Evolutionary conservation across 2,329 filamentous ascomycete genomes (phyloP), one percentile per base, ranked within the genome.

Genomic region (Plenodomus lindquistii): DNA sequence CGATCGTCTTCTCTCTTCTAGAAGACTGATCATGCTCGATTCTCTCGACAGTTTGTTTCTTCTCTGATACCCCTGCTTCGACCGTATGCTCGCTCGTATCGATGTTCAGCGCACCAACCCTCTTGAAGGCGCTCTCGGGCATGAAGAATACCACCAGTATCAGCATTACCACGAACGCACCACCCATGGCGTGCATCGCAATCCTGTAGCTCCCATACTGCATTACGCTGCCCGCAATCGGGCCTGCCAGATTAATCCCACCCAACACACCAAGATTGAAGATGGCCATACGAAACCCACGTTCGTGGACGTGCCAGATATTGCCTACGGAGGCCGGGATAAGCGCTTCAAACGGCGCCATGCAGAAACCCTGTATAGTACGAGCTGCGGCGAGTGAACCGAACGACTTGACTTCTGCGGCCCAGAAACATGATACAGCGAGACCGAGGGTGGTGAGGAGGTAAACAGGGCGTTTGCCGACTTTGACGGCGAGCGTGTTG

Each of bases 251-350:
- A 27, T 63, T 63, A 40, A 64, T 62, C 4, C 61, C 61, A 24
- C 61, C 61, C 4, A 64, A 44, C 3, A 64, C 52, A 41, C 59
- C 59, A 7, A 64, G 52, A 27, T 64, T 64, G 49, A 64, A 64
- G 13, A 64, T 57, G 1, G 61, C 50, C 57, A 59, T 61, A 27
- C 59, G 38, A 13, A 62, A 54, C 1, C 61, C 61, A 24, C 61
- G 55, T 35, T 64, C 59, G 7, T 64, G 61, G 9, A 62, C 61
- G 21, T 63, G 52, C 59, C 57, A 64, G 13, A 62, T 53, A 27
- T 64, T 59, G 42, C 50, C 50, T 16, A 64, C 54, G 1, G 61
- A 64, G 11, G 59, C 48, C 4, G 61, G 61, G n/a, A 64, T 60
- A 20, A 64, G 46, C 4, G 61, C 61, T 37, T 64, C 61, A 16